These are phyloP conservation scores for Globisporangium viniferum DNA, from an alignment of 352 stramenopile genomes.

Conservation along the genomic window DNA sequence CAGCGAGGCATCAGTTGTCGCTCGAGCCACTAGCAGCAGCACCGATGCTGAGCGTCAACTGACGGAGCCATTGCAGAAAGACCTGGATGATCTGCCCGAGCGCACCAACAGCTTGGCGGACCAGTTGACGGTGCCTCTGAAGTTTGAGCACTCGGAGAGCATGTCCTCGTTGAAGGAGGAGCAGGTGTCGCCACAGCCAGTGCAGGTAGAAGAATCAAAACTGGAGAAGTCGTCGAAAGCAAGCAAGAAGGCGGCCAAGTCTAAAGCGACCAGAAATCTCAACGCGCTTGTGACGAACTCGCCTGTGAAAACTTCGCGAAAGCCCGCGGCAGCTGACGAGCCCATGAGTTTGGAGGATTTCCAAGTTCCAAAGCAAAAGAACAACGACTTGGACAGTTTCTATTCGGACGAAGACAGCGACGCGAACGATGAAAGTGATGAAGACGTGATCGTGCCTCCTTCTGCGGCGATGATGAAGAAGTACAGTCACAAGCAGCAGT, in stretches of 20 bases:
- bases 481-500: slow-evolving; percentile 61
- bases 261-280: neutral
- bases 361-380: slow-evolving; percentile 52
- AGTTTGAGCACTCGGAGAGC: slow-evolving; percentile 38
- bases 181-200: neutral
- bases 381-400: slow-evolving; percentile 69
- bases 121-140: slow-evolving; percentile 29
- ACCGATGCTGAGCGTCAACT: neutral
- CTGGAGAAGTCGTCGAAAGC: neutral
- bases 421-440: slow-evolving; percentile 29
- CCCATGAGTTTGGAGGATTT: slow-evolving; percentile 75
- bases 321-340: slow-evolving; percentile 28
- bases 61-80: slow-evolving; percentile 17
- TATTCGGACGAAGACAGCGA: slow-evolving; percentile 78
- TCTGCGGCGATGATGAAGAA: slow-evolving; percentile 26
- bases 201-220: neutral
- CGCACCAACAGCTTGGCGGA: slow-evolving; percentile 33
- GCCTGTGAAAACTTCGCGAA: slow-evolving; percentile 7
- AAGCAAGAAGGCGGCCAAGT: neutral
- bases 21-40: neutral
- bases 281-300: neutral
- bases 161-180: slow-evolving; percentile 8
- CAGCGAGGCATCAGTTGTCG: neutral
- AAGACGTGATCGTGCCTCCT: slow-evolving; percentile 57
- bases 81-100: slow-evolving; percentile 53